Evolutionary conservation across 768 basidiomycete genomes (phyloP), one percentile per base, ranked within the genome.

Genomic region (Gloeopeniophorella convolvens): DNA sequence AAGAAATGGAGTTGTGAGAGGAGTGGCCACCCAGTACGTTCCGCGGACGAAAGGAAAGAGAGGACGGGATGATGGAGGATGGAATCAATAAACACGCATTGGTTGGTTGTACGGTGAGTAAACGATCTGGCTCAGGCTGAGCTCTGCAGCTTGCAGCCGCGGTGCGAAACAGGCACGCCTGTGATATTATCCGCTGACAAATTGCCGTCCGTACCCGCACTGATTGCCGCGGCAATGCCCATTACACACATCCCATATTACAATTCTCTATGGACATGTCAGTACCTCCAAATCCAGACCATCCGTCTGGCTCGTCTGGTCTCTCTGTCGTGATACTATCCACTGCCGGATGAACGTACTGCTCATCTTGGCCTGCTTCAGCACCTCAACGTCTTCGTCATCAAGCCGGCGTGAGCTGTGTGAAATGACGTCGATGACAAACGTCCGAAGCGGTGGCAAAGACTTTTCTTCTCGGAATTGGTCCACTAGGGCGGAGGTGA

Each of bases 331-430:
- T 37, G 42, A 45, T 31, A 71, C 80, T 54, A 99, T 85, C 92
- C 93, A 95, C 57, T 85, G 74, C 35, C 96, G 74, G 57, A 99
- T 95, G 53, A 77, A 88, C 6, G 93, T 95, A 62, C 92, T 96
- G 64, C 96, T 92, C 78, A 98, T 82, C 73, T 99, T 99, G 24
- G 82, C 77, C 56, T 78, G 74, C 63, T 83, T 85, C 50, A 94
- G 66, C 62, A 75, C 66, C 48, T 82, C 79, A 15, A 78, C 75
- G 62, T 94, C 88, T 18, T 76, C 77, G 42, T 75, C 74, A 42
- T 80, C 81, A 21, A 88, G 66, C 48, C 70, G 78, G 16, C 76
- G 68, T 4, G 73, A 73, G 27, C 75, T 76, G 37, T 83, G 67
- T 0, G 87, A 89, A 51, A 98, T 92, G 56, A 98, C 91, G 63